Evolutionary conservation across 1,284 basidiomycete genomes (phyloP).

Genomic region (Sporisorium iseilematis-ciliati): DNA sequence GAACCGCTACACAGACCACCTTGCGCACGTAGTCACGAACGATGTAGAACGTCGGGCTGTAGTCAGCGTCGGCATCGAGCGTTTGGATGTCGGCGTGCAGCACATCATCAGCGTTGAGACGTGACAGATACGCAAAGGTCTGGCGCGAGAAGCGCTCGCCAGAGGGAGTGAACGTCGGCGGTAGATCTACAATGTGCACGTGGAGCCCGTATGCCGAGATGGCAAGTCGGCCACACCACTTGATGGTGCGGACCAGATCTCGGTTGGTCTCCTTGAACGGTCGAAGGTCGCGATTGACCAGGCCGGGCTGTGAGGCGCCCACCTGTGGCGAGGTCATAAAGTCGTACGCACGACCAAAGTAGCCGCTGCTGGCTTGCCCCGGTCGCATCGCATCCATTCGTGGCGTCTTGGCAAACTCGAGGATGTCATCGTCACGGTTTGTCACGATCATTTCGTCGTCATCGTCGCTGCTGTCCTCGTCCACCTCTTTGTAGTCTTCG

Average conservation of each 20-base stretch:
- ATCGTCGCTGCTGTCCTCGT: constrained; percentile 54
- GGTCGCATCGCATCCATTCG: constrained; percentile 41
- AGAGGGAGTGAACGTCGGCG: constrained; percentile 66
- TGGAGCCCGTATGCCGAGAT: constrained; percentile 63
- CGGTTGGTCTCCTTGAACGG: constrained; percentile 41
- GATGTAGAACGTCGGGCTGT: constrained; percentile 68
- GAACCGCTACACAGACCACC: constrained; percentile 65
- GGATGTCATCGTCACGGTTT: constrained; percentile 60
- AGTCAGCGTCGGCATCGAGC: constrained; percentile 61
- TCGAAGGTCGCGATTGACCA: constrained; percentile 12
- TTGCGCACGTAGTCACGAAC: constrained; percentile 64
- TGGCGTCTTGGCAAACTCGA: constrained; percentile 65
- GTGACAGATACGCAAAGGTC: constrained; percentile 66
- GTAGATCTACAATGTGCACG: constrained; percentile 61
- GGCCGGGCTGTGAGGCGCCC: constrained; percentile 22
- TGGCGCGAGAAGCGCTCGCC: constrained; percentile 65
- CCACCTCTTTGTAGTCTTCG: constrained; percentile 22
- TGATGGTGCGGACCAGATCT: constrained; percentile 61
- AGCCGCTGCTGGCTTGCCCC: constrained; percentile 37
- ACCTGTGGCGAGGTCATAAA: constrained; percentile 48
- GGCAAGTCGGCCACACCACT: constrained; percentile 67
- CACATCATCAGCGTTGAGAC: constrained; percentile 65
- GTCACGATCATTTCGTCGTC: constrained; percentile 67
- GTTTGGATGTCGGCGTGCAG: constrained; percentile 69
- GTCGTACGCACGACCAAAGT: constrained; percentile 52